Evolutionary conservation across 345 rosid species (phyloP).

Genomic region (Camelina sativa): DNA sequence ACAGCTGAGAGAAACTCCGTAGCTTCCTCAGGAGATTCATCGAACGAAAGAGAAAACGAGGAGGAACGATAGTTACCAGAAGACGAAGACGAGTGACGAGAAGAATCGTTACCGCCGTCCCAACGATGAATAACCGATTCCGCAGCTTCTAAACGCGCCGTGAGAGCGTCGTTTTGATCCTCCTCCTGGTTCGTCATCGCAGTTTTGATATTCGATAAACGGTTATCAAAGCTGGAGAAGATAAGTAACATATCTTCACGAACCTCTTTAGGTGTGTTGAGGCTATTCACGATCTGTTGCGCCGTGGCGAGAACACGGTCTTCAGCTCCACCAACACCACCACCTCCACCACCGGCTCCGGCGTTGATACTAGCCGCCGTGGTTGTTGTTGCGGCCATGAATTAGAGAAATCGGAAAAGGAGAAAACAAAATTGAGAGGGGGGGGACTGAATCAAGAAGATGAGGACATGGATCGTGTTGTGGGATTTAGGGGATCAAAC

Average conservation of each 20-base stretch:
- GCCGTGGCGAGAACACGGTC: constrained; percentile 98
- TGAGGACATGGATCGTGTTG: neutral
- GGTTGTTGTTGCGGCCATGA: constrained; percentile 43
- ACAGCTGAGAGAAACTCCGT: constrained; percentile 71
- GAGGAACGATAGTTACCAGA: constrained; percentile 50
- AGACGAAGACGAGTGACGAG: constrained; percentile 49
- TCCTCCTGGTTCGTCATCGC: constrained; percentile 54
- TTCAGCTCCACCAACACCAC: constrained; percentile 58
- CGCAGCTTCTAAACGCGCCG: constrained; percentile 60
- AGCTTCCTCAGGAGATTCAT: constrained; percentile 73
- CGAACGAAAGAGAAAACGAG: constrained; percentile 55
- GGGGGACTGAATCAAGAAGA: constrained; percentile 24
- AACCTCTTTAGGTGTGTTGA: constrained; percentile 87
- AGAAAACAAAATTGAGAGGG: neutral
- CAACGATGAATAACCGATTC: constrained; percentile 72
- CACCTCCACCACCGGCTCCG: constrained; percentile 35
- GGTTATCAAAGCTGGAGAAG: constrained; percentile 93
- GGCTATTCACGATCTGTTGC: constrained; percentile 94
- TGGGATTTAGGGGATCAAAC: constrained; percentile 26
- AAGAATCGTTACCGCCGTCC: constrained; percentile 52
- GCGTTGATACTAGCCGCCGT: constrained; percentile 53
- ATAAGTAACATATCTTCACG: constrained; percentile 94
- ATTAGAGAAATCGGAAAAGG: neutral
- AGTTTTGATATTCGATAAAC: constrained; percentile 82
- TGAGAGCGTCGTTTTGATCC: constrained; percentile 41